phyloP scores from a whole-genome alignment of 495 filamentous ascomycete genomes.

The Poronia punctata region DNA sequence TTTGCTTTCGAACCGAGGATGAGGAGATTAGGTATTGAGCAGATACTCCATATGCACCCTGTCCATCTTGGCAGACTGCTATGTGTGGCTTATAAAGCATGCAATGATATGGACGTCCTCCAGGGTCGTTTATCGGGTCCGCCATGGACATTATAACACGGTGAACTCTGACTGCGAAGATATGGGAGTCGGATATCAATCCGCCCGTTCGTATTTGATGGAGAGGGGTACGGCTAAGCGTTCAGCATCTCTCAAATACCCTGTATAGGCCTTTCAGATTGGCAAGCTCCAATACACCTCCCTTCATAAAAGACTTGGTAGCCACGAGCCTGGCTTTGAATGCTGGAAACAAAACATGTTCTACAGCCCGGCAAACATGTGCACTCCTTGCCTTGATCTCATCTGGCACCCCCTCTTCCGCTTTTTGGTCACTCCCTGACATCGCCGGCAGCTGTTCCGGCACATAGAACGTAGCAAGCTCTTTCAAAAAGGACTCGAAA shows the following conservation, averaged over 20 bases:
- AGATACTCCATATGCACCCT: too few species aligned
- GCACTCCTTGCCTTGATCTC: slow-evolving; percentile 49
- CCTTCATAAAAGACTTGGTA: slow-evolving; percentile 65
- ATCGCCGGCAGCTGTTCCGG: slow-evolving; percentile 70
- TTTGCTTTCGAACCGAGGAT: too few species aligned
- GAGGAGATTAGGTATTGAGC: too few species aligned
- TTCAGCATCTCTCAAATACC: slow-evolving; percentile 95
- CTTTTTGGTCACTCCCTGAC: slow-evolving; percentile 30
- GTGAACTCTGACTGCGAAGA: too few species aligned
- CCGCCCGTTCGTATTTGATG: too few species aligned
- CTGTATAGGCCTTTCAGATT: slow-evolving; percentile 91
- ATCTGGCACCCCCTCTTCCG: slow-evolving; percentile 38
- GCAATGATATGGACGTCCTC: too few species aligned
- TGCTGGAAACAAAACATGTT: slow-evolving; percentile 74
- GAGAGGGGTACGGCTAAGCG: too few species aligned
- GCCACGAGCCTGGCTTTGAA: slow-evolving; percentile 79
- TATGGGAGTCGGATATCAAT: too few species aligned
- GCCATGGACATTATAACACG: too few species aligned
- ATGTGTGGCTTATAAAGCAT: too few species aligned
- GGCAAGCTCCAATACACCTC: slow-evolving; percentile 78
- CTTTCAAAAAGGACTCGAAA: slow-evolving; percentile 75
- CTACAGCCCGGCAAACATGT: slow-evolving; percentile 54
- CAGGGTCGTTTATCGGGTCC: too few species aligned
- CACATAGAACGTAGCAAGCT: slow-evolving; percentile 88
- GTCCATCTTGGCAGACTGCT: too few species aligned